Evolutionary conservation across 2,329 filamentous ascomycete genomes (phyloP).

Genomic region (Trichocomaceae sp.): DNA sequence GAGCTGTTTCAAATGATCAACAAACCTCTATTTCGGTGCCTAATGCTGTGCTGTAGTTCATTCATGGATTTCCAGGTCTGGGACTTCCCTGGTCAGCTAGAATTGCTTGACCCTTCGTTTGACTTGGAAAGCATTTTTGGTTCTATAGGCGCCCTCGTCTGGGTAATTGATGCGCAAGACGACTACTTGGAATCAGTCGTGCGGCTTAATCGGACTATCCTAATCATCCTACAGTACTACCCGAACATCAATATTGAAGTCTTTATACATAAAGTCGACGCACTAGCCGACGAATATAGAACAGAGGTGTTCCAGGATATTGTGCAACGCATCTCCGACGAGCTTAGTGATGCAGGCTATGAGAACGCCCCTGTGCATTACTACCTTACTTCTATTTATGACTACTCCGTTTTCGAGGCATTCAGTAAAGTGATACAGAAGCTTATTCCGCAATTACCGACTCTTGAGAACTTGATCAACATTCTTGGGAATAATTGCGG

Average conservation of each 20-base stretch:
- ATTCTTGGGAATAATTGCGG: slow-evolving; percentile 88
- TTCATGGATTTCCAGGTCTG: slow-evolving; percentile 99
- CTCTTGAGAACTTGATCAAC: slow-evolving; percentile 88
- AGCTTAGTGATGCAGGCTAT: slow-evolving; percentile 85
- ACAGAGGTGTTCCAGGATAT: slow-evolving; percentile 95
- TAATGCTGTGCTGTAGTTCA: slow-evolving; percentile 55
- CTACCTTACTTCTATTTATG: slow-evolving; percentile 96
- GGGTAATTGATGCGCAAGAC: slow-evolving; percentile 98
- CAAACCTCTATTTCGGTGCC: background rate
- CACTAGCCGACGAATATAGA: slow-evolving; percentile 93
- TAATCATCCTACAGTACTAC: slow-evolving; percentile 80
- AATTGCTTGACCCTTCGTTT: slow-evolving; percentile 83
- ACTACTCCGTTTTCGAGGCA: slow-evolving; percentile 96
- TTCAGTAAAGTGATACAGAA: slow-evolving; percentile 99
- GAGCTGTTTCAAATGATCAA: slow-evolving; percentile 31
- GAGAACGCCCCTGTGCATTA: slow-evolving; percentile 92
- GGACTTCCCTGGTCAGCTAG: slow-evolving; percentile 93
- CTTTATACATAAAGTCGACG: slow-evolving; percentile 98
- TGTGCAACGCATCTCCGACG: slow-evolving; percentile 91
- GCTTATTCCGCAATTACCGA: slow-evolving; percentile 85
- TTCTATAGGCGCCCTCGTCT: slow-evolving; percentile 88
- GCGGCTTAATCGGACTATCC: slow-evolving; percentile 78
- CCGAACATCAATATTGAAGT: slow-evolving; percentile 96
- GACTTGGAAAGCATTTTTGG: slow-evolving; percentile 92
- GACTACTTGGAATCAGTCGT: slow-evolving; percentile 91